phyloP scores from a whole-genome alignment of 2,329 filamentous ascomycete genomes.

The Claviceps pazoutovae region DNA sequence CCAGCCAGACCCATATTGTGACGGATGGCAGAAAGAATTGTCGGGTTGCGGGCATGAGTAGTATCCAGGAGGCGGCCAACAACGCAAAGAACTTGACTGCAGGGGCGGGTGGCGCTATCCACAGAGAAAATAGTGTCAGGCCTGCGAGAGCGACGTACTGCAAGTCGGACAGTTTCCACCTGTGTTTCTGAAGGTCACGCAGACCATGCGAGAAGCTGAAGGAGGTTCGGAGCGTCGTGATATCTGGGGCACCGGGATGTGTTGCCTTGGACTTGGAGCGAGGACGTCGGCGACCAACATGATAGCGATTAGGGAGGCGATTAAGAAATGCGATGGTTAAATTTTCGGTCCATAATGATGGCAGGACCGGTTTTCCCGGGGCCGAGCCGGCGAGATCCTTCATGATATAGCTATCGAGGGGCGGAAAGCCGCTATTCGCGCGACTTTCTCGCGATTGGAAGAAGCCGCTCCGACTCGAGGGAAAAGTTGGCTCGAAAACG shows the following conservation, averaged over 20 bases:
- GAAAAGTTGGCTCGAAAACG: not conserved
- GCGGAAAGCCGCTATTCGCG: slow-evolving; percentile 6
- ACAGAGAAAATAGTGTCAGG: slow-evolving; percentile 69
- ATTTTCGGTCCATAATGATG: slow-evolving; percentile 26
- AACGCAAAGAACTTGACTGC: slow-evolving; percentile 63
- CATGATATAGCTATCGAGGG: slow-evolving; percentile 16
- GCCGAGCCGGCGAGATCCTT: slow-evolving; percentile 23
- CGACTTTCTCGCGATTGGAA: slow-evolving; percentile 1
- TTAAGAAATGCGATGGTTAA: slow-evolving; percentile 29
- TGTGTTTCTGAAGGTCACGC: slow-evolving; percentile 58
- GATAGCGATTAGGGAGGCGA: slow-evolving; percentile 26
- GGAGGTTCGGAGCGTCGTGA: slow-evolving; percentile 67
- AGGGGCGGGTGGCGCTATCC: slow-evolving; percentile 68
- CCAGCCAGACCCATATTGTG: slow-evolving; percentile 71
- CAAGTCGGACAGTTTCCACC: slow-evolving; percentile 70
- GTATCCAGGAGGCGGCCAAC: slow-evolving; percentile 50
- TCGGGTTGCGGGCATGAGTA: slow-evolving; percentile 70
- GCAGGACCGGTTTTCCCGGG: slow-evolving; percentile 27
- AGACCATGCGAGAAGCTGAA: slow-evolving; percentile 70
- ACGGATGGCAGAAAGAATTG: slow-evolving; percentile 86
- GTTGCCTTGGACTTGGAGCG: slow-evolving; percentile 25
- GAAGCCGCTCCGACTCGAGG: slow-evolving; percentile 6
- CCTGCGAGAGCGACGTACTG: slow-evolving; percentile 68
- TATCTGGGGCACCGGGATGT: slow-evolving; percentile 34
- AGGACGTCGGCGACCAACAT: slow-evolving; percentile 23